Percentiles rank a stretch among this genome's conserved stretches.
Evolutionary conservation across 2,329 filamentous ascomycete genomes (phyloP).

Genomic region (Acrocalymma vagum): DNA sequence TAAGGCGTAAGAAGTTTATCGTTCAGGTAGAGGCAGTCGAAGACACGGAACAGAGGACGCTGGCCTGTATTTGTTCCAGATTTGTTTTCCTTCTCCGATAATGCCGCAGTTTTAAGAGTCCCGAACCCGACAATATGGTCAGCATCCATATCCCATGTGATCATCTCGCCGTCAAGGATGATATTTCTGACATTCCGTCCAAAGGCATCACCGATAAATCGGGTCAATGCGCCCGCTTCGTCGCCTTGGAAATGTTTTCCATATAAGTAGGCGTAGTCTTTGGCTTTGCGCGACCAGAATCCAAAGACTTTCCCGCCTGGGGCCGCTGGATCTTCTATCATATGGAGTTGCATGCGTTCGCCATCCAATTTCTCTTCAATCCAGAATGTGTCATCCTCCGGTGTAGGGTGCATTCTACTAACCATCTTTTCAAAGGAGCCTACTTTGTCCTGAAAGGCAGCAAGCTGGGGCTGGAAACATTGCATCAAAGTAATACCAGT

Average conservation of each 20-base stretch:
- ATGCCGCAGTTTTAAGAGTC: conserved; percentile 88
- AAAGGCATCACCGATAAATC: conserved; percentile 82
- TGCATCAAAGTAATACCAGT: conserved; percentile 84
- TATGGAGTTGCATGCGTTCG: conserved; percentile 96
- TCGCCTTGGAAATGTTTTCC: conserved; percentile 76
- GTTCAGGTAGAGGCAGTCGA: conserved; percentile 92
- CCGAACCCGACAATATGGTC: conserved; percentile 91
- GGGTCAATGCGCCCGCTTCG: conserved; percentile 77
- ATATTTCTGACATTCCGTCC: conserved; percentile 79
- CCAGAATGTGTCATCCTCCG: conserved; percentile 84
- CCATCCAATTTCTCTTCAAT: conserved; percentile 98
- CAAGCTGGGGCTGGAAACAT: conserved; percentile 95
- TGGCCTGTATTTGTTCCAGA: conserved; percentile 65
- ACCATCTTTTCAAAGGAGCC: conserved; percentile 80
- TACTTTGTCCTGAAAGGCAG: conserved; percentile 83
- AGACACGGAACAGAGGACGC: conserved; percentile 83
- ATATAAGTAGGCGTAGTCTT: conserved; percentile 95
- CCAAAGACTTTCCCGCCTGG: conserved; percentile 77
- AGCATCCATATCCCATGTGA: conserved; percentile 90
- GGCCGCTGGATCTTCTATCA: conserved; percentile 73
- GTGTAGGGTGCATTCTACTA: conserved; percentile 68
- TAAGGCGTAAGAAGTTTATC: conserved; percentile 81
- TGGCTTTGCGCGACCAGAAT: conserved; percentile 96
- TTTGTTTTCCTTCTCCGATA: conserved; percentile 79
- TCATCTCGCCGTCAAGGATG: conserved; percentile 98